Percentiles rank a stretch among this genome's conserved stretches.
Evolutionary conservation across 2,329 filamentous ascomycete species (phyloP).

Genomic region (Botrytis paeoniae): DNA sequence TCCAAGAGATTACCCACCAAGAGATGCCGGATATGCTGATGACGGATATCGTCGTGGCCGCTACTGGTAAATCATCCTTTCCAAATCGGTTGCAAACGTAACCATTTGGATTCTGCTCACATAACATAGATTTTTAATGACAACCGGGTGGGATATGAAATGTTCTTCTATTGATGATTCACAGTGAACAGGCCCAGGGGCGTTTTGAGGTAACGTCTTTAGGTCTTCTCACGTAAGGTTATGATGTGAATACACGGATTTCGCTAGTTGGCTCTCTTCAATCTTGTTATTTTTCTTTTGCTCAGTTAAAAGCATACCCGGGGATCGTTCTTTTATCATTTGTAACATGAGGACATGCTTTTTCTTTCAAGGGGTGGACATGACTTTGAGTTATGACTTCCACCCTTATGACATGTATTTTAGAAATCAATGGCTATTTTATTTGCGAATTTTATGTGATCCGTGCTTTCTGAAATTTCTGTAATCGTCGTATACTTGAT

Average conservation of each 20-base stretch:
- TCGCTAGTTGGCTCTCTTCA: constrained; percentile 15
- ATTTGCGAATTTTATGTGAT: neutral
- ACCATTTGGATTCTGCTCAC: constrained; percentile 22
- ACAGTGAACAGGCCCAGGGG: constrained; percentile 19
- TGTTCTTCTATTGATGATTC: constrained; percentile 20
- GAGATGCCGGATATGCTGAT: constrained; percentile 34
- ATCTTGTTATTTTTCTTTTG: constrained; percentile 17
- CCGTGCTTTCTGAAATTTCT: neutral
- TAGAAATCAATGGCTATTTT: constrained; percentile 19
- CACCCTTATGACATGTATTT: constrained; percentile 16
- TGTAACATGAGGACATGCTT: constrained; percentile 14
- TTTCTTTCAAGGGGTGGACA: neutral
- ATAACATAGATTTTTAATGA: constrained; percentile 23
- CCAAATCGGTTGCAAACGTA: constrained; percentile 7
- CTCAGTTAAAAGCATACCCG: constrained; percentile 17
- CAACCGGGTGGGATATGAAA: constrained; percentile 19
- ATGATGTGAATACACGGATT: constrained; percentile 21
- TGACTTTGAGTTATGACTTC: constrained; percentile 4
- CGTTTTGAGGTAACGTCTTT: constrained; percentile 21
- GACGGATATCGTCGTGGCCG: constrained; percentile 36
- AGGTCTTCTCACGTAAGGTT: constrained; percentile 12
- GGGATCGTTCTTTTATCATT: constrained; percentile 1
- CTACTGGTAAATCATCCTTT: constrained; percentile 34
- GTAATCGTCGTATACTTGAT: neutral
- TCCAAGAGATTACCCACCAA: constrained; percentile 38